Evolutionary conservation across 2,329 filamentous ascomycete species (phyloP), one percentile per base, ranked within the genome.

Genomic region (Lasiodiplodia theobromae): DNA sequence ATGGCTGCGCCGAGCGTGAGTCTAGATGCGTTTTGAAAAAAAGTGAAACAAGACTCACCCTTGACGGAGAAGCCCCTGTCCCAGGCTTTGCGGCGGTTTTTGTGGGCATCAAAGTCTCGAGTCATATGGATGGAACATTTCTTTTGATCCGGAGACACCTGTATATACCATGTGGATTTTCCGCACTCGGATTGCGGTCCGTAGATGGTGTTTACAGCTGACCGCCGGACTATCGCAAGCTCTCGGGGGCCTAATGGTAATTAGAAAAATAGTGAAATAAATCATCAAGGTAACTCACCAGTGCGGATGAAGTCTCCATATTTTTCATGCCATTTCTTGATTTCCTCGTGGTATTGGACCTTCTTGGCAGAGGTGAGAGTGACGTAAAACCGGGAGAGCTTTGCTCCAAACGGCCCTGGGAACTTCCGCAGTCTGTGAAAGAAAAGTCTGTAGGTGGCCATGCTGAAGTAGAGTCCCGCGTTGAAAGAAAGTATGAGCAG

Each of bases 391-490:
- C 83, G 82, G 18, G 76, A 77, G 21, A 81, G 69, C 2, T 77
- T 74, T 23, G 77, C 78, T 11, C 72, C 71, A 56, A 76, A 76
- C 1, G 82, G 82, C 0, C 82, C 81, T 1, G 75, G 76, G 49
- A 83, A 81, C 70, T 75, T 75, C 60, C 72, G 74, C 12, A 82
- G 73, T 3, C 77, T 78, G 66, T 83, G 82, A 69, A 82, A 82
- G 66, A 80, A 77, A 2, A 75, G 67, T 18, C 82, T 76, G 71
- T 84, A 81, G n/a, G 79, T 66, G 8, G 75, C 28, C 21, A 82
- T 80, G 69, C 80, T 82, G 11, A 71, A 34, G 6, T 65, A 38
- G 8, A 78, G 60, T 3, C 73, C 70, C 23, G 54, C 69, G 18
- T 53, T 54, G 47, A 65, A 65, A 10, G 44, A 18, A 4, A 8